These are phyloP conservation scores for Chlorella sp. DNA, from an alignment of 139 green algal genomes.

Conservation along the genomic window DNA sequence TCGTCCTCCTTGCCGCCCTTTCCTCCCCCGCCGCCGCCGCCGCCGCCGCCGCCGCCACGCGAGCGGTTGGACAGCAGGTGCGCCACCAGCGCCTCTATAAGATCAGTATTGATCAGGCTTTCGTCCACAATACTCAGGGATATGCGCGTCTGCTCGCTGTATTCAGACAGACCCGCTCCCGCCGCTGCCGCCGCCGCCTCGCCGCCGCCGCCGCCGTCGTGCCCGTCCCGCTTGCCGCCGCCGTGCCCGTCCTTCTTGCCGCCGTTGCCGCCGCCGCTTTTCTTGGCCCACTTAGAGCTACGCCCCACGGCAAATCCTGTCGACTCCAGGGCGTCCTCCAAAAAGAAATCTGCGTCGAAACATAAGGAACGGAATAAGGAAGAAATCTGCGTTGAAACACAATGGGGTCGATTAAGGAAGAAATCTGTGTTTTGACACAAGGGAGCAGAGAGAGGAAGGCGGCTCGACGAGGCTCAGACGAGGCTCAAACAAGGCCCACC, in stretches of 20 bases:
- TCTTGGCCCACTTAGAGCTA: slow-evolving; percentile 48
- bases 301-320: slow-evolving; percentile 66
- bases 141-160: slow-evolving; percentile 61
- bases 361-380: not conserved
- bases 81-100: slow-evolving; percentile 82
- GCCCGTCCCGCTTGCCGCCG: slow-evolving; percentile 17
- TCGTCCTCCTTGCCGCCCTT: slow-evolving; percentile 18
- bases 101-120: slow-evolving; percentile 85
- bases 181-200: not conserved
- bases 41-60: slow-evolving; percentile 28
- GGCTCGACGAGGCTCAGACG: no score
- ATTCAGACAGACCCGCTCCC: slow-evolving; percentile 24
- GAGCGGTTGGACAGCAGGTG: slow-evolving; percentile 60
- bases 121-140: slow-evolving; percentile 80
- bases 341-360: slow-evolving; percentile 69
- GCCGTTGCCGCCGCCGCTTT: slow-evolving; percentile 1
- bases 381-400: no score
- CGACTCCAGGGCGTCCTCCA: slow-evolving; percentile 86
- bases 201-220: not conserved
- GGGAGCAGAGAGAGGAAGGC: no score
- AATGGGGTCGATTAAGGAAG: no score
- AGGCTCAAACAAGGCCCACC: no score
- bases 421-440: no score
- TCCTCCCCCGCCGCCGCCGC: slow-evolving; percentile 11
- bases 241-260: not conserved